A percentile compares a stretch with the other conserved stretches of the same genome.
Evolutionary conservation across 1,284 basidiomycete genomes (phyloP).

Genomic region (Crepidotus sp.): DNA sequence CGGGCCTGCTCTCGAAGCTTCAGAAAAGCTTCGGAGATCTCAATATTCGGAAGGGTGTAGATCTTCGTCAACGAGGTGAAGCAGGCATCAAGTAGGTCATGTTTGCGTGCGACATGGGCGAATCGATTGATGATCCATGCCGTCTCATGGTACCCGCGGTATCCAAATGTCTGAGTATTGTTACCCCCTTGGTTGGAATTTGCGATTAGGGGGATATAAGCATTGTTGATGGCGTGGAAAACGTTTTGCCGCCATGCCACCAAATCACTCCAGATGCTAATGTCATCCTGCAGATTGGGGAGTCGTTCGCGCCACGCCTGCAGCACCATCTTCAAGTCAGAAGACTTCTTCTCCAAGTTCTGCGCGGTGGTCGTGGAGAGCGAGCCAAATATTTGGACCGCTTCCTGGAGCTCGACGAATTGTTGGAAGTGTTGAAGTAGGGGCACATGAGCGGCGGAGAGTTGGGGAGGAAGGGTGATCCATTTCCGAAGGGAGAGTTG

Average conservation of each 20-base stretch:
- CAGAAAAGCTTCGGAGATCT: constrained; percentile 98
- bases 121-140: constrained; percentile 99
- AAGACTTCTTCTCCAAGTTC: constrained; percentile 92
- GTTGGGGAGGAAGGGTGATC: constrained; percentile 78
- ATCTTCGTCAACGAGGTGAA: constrained; percentile 94
- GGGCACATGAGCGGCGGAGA: constrained; percentile 91
- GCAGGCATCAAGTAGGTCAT: constrained; percentile 94
- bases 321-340: constrained; percentile 92
- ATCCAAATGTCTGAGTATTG: constrained; percentile 82
- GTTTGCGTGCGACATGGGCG: constrained; percentile 98
- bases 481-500: constrained; percentile 96
- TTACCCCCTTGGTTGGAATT: constrained; percentile 41
- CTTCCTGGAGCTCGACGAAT: constrained; percentile 96
- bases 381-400: constrained; percentile 89
- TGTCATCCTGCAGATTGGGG: constrained; percentile 95
- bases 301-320: constrained; percentile 96
- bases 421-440: constrained; percentile 98
- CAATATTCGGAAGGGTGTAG: constrained; percentile 98
- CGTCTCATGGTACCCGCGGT: constrained; percentile 98
- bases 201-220: constrained; percentile 86
- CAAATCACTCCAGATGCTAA: constrained; percentile 97
- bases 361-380: constrained; percentile 79
- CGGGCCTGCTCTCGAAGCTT: constrained; percentile 99
- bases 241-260: constrained; percentile 97
- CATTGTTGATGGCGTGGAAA: constrained; percentile 92